phyloP scores from a whole-genome alignment of 202 grass and related monocot species.

The Schoenoplectus tabernaemontani region DNA sequence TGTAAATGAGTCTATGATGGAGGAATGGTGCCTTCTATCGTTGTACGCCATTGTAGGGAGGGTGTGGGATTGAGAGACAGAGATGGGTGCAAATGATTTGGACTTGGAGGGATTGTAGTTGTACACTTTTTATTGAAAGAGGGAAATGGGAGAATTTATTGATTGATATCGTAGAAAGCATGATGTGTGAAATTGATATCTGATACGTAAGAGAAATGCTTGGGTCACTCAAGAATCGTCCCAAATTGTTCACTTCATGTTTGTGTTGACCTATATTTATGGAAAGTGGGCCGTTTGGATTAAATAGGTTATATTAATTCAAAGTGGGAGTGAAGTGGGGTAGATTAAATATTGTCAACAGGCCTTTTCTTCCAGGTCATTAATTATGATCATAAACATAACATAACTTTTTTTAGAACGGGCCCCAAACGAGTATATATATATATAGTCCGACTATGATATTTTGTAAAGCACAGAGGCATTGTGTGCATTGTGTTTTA shows the following conservation, averaged over 20 bases:
- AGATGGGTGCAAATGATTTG: not conserved
- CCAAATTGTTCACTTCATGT: not conserved
- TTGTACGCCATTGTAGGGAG: conserved; percentile 50
- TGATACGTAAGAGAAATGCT: not conserved
- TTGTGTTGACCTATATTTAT: too few species aligned
- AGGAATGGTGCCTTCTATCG: conserved; percentile 41
- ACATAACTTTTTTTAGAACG: too few species aligned
- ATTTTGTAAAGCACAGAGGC: too few species aligned
- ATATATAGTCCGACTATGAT: too few species aligned
- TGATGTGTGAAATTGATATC: not conserved
- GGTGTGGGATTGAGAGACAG: not conserved
- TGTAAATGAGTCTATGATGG: conserved; percentile 60
- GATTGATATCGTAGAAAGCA: not conserved
- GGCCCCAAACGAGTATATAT: too few species aligned
- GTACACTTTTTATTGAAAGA: not conserved
- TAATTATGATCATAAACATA: too few species aligned
- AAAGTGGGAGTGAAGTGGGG: too few species aligned
- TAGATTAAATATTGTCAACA: too few species aligned
- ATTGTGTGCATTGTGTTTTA: too few species aligned
- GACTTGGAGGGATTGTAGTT: not conserved
- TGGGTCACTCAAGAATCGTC: not conserved
- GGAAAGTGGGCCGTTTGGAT: too few species aligned
- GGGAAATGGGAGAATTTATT: not conserved
- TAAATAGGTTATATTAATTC: too few species aligned
- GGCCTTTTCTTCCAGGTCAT: too few species aligned